phyloP scores from a whole-genome alignment of 2,329 filamentous ascomycete genomes.

The Fusarium secorum region DNA sequence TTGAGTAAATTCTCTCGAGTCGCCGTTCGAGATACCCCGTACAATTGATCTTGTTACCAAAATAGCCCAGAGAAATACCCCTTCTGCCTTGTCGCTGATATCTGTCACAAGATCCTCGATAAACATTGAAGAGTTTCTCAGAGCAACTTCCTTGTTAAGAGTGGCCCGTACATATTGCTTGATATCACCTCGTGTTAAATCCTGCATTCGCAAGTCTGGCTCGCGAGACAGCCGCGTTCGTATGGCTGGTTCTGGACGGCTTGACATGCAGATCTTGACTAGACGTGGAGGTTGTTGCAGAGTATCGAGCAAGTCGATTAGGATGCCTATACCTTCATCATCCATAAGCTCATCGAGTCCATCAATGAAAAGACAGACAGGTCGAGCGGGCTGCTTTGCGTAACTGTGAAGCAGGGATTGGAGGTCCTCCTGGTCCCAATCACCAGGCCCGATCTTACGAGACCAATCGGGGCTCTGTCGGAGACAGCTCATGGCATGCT shows the following conservation, averaged over 20 bases:
- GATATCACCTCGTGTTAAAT: rapidly evolving
- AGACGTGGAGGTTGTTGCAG: rapidly evolving
- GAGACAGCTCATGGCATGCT: rapidly evolving
- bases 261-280: rapidly evolving
- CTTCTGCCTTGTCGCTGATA: rapidly evolving
- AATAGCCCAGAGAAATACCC: neutral
- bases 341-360: rapidly evolving
- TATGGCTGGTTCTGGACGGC: rapidly evolving
- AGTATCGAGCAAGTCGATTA: rapidly evolving
- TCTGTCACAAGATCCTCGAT: rapidly evolving
- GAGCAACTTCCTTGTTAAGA: too few relatives aligned
- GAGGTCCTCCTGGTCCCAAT: rapidly evolving
- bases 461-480: rapidly evolving
- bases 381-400: rapidly evolving
- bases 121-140: too few relatives aligned
- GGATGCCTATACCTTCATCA: rapidly evolving
- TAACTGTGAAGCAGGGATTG: rapidly evolving
- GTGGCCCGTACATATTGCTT: too few relatives aligned
- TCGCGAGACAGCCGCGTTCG: rapidly evolving
- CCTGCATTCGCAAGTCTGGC: rapidly evolving
- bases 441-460: rapidly evolving
- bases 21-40: rapidly evolving
- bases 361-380: rapidly evolving
- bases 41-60: neutral
- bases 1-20: rapidly evolving